Base-by-base conservation (phyloP, 768 basidiomycete species). In the Suillus placidus region DNA sequence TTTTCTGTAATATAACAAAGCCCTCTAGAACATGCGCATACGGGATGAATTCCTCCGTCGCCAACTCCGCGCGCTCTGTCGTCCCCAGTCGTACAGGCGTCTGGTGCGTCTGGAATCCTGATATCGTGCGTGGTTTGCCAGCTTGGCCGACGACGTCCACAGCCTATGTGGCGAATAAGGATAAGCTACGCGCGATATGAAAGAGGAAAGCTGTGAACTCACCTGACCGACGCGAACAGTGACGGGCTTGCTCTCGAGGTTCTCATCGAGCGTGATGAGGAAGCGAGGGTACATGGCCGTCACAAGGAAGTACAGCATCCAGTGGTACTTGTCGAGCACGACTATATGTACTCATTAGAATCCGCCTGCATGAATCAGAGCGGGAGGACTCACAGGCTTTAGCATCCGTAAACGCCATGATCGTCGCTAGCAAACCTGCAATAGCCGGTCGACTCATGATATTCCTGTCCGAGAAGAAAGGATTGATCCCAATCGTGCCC, bases 261-360 rank as follows among this genome's bases (percentile, higher is more conserved):
- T 86, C 78, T 99, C 97, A 78, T 97, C 89, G 23, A 99, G 88
- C 0, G 96, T 97, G 77, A 99, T 98, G 73, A 99, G 80, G 91
- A 99, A 98, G 64, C 96, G 89, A 42, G 97, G 97, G 80, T 94
- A 97, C 97, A 99, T 99, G 65, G 95, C 93, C 2, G 95, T 91
- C 7, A 89, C 90, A 35, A 99, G 86, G 86, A 96, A 95, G 82
- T 93, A 99, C 64, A 99, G 80, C 95, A 98, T 97, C 97, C 97
- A 99, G 79, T 99, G 97, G 70, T 93, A 91, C 77, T 90, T 96
- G 75, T 96, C 94, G 20, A 99, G 86, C 2, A 99, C 82, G 75
- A 99, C 96, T 97, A 66, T 20, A 23, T 67, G 5, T 23, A 47
- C 58, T 61, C 14, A 63, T 37, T 38, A 45, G 55, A 35, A 58